These are phyloP conservation scores for Polyplosphaeria fusca DNA, from an alignment of 495 filamentous ascomycete species.

Conservation along the genomic window DNA sequence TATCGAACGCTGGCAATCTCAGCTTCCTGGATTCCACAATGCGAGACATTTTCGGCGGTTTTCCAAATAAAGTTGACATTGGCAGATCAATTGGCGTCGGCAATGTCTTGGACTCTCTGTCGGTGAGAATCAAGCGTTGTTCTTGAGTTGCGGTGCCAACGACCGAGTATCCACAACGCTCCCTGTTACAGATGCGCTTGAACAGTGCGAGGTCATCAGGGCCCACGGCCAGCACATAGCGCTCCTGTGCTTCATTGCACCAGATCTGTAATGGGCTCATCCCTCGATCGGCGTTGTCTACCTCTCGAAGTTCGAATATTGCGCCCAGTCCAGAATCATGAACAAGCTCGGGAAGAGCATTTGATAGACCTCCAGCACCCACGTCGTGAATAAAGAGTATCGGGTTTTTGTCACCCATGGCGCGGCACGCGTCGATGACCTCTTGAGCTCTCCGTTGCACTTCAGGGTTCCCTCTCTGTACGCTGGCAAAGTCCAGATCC, in stretches of 20 bases:
- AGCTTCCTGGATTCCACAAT: conserved; percentile 72
- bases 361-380: conserved; percentile 90
- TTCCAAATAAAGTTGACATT: conserved; percentile 88
- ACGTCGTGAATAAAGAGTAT: conserved; percentile 98
- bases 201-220: conserved; percentile 77
- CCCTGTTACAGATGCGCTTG: conserved; percentile 74
- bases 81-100: conserved; percentile 85
- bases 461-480: conserved; percentile 92
- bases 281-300: conserved; percentile 82
- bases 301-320: conserved; percentile 83
- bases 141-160: conserved; percentile 75
- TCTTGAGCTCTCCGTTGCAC: conserved; percentile 92
- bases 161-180: conserved; percentile 90
- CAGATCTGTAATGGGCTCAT: conserved; percentile 96
- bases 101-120: conserved; percentile 73
- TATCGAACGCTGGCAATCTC: conserved; percentile 68
- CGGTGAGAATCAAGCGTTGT: conserved; percentile 72
- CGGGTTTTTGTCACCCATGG: conserved; percentile 77
- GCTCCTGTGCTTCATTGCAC: conserved; percentile 95
- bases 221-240: conserved; percentile 85
- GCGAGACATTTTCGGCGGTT: conserved; percentile 77
- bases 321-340: conserved; percentile 87
- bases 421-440: conserved; percentile 90
- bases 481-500: conserved; percentile 91
- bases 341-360: conserved; percentile 87